Base-by-base conservation (phyloP, 2,329 filamentous ascomycete genomes). In the Colletotrichum gloeosporioides region DNA sequence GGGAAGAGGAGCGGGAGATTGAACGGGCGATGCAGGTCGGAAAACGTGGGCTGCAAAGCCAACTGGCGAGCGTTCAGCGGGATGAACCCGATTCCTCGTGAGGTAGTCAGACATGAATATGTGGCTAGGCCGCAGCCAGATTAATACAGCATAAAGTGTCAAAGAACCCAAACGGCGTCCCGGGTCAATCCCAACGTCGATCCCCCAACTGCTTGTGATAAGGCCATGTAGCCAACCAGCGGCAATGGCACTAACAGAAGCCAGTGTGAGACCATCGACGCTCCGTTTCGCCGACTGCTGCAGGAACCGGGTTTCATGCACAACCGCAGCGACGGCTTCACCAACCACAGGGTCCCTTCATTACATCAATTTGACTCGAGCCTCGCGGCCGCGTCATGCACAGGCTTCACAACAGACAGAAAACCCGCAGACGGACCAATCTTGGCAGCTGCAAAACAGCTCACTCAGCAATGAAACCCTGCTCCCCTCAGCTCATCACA, bases 11-110 rank as follows among this genome's bases (percentile, higher is more conserved):
- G 84, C 87, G 89, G 78, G 92, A 95, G 80, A 84, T 95, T 71
- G 90, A 94, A 80, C 86, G 88, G 77, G 94, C 94, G 1, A 93
- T 95, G 92, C 89, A 89, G 75, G 89, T 95, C 15, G 89, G 90
- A 1, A 95, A 93, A 83, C 90, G 89, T 76, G 94, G 93, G 0
- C 77, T 95, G 78, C 90, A 91, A 80, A 90, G 89, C 29, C 92
- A 95, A 81, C 80, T 95, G 72, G 83, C 82, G 25, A 82, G 77
- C 67, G 76, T 53, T n/a, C 75, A 80, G 34, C 77, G 73, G 22
- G 78, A 80, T 25, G 65, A 69, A 31, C 22, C 34, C 22, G 65
- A 61, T 76, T 65, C 71, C 65, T 73, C 36, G 49, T 53, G 34
- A 44, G 31, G 8, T 49, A 61, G 31, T 22, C 22, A 16, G 27